Percentiles rank a stretch among this genome's conserved stretches.
Conservation (phyloP, 2,329 filamentous ascomycete species). For the Graphium sp. region DNA sequence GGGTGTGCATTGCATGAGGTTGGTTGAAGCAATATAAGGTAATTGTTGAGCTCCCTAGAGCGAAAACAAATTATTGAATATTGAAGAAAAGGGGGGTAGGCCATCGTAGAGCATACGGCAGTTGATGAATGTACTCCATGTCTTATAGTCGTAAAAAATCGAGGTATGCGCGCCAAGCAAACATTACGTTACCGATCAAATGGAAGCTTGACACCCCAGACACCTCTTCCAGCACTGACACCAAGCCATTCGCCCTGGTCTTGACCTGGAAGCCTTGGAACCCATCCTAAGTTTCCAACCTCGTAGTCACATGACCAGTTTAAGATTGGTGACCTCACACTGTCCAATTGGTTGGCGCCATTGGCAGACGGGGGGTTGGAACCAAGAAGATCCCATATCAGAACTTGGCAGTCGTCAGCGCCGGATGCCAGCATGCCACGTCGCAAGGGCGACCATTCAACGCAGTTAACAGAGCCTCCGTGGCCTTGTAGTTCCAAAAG, state of each 20-base stretch:
- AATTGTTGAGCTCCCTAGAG: too few relatives aligned
- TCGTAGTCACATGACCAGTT: slow-evolving; percentile 81
- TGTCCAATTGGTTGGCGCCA: slow-evolving; percentile 33
- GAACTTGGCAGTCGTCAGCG: slow-evolving; percentile 77
- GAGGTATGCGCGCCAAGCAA: too few relatives aligned
- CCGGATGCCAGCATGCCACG: slow-evolving; percentile 83
- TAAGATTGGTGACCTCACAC: slow-evolving; percentile 49
- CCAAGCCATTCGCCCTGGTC: slow-evolving; percentile 74
- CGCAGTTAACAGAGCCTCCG: slow-evolving; percentile 68
- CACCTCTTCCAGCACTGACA: slow-evolving; percentile 61
- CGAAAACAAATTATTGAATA: too few relatives aligned
- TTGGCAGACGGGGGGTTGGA: slow-evolving; percentile 30
- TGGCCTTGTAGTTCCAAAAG: slow-evolving; percentile 87
- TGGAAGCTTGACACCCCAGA: slow-evolving; percentile 53
- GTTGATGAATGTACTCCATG: too few relatives aligned
- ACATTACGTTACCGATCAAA: too few relatives aligned
- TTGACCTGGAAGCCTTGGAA: slow-evolving; percentile 49
- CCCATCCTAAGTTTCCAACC: slow-evolving; percentile 73
- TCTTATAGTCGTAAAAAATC: too few relatives aligned
- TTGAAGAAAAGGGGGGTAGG: too few relatives aligned
- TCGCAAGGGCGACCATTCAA: slow-evolving; percentile 86
- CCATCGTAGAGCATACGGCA: too few relatives aligned
- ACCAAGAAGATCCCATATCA: slow-evolving; percentile 87
- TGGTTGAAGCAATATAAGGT: too few relatives aligned
- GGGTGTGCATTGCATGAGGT: too few relatives aligned